phyloP scores from a whole-genome alignment of 2,329 filamentous ascomycete species.

The Cryphonectria japonica region DNA sequence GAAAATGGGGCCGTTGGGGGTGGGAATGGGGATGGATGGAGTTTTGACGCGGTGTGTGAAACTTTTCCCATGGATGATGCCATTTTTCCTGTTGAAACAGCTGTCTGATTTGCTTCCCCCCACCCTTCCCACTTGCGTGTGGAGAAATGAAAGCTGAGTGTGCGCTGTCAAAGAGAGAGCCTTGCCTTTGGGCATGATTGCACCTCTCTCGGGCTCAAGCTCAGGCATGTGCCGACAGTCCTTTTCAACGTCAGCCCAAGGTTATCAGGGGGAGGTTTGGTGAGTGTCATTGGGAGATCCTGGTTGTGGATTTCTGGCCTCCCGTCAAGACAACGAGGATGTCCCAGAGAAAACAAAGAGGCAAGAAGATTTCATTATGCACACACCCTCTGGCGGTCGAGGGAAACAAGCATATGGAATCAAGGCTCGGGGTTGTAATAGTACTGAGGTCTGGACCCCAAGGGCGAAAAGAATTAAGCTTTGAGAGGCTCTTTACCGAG shows the following conservation, averaged over 20 bases:
- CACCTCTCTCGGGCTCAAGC: neutral
- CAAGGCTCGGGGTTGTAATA: neutral
- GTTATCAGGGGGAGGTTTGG: neutral
- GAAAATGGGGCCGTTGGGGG: conserved; percentile 9
- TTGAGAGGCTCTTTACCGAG: conserved; percentile 1
- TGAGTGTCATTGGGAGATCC: neutral
- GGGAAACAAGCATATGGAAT: neutral
- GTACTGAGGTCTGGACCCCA: neutral
- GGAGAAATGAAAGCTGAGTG: neutral
- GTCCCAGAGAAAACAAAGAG: neutral
- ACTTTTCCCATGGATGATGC: conserved; percentile 11
- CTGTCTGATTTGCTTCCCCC: neutral
- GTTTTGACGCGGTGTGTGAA: conserved; percentile 11
- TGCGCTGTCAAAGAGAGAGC: conserved; percentile 15
- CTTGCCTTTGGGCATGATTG: conserved; percentile 12
- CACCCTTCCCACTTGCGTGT: conserved; percentile 1
- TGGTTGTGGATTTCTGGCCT: neutral
- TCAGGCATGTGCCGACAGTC: neutral
- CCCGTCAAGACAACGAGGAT: too few relatives aligned
- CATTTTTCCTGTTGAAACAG: neutral
- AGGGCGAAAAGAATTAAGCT: neutral
- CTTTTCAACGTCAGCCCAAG: neutral
- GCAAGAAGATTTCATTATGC: neutral
- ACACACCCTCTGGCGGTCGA: neutral
- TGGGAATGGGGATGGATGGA: conserved; percentile 2